Conservation (phyloP, 2,329 filamentous ascomycete genomes). For the Colletotrichum sp. region DNA sequence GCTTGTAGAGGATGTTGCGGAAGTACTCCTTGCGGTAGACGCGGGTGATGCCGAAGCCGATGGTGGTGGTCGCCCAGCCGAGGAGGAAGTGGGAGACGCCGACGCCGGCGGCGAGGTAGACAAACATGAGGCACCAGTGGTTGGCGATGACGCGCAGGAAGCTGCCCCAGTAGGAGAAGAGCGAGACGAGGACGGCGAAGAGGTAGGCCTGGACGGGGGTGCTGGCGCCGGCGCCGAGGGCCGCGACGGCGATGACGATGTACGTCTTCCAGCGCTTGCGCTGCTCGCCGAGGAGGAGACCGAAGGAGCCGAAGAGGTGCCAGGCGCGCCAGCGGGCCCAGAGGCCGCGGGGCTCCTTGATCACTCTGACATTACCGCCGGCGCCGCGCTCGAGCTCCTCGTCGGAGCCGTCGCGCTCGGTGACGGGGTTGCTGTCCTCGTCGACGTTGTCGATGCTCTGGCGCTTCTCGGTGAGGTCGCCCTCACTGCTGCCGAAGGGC, state of each 20-base stretch:
- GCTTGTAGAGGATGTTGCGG: constrained; percentile 34
- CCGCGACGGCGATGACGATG: constrained; percentile 6
- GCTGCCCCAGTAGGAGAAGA: constrained; percentile 18
- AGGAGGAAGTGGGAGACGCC: constrained; percentile 28
- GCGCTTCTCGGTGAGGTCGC: constrained; percentile 12
- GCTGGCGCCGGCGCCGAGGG: constrained; percentile 18
- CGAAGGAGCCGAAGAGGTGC: constrained; percentile 14
- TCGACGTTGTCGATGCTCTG: constrained; percentile 6
- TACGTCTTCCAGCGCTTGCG: constrained; percentile 18
- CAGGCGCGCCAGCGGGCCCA: not conserved
- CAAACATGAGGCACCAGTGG: constrained; percentile 32
- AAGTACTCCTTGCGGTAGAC: constrained; percentile 31
- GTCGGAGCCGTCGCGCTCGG: constrained; percentile 7
- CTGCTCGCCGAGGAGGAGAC: constrained; percentile 17
- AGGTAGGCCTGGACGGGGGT: constrained; percentile 20
- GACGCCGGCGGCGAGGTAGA: constrained; percentile 24
- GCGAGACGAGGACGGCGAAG: constrained; percentile 16
- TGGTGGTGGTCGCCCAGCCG: constrained; percentile 32
- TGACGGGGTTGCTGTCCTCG: not conserved
- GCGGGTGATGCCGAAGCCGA: constrained; percentile 18
- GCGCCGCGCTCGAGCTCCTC: constrained; percentile 6
- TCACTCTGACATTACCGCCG: not conserved
- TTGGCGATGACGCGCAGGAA: constrained; percentile 37
- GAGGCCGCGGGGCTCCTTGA: constrained; percentile 4
- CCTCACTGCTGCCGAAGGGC: constrained; percentile 5